Evolutionary conservation across 441 rosid species (phyloP), one percentile per base, ranked within the genome.

Genomic region (Adansonia madagascariensis): DNA sequence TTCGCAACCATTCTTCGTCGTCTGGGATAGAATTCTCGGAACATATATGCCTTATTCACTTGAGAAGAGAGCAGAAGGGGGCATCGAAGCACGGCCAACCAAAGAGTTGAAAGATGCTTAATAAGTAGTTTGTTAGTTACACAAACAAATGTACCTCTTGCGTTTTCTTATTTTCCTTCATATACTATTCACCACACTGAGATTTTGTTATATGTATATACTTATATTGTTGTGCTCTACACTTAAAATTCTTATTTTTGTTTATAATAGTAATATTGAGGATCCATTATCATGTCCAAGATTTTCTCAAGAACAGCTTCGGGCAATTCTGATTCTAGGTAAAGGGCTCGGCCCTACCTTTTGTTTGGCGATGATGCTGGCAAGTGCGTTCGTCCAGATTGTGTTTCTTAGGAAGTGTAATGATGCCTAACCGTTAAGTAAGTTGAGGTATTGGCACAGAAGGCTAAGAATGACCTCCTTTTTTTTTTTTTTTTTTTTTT

Each of bases 1-100:
- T 83, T 88, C 97, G 4, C 98, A 92, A 82, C 99, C 98, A 2
- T 95, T 93, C 88, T 95, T 95, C n/a, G 87, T 92, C 46, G 78
- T 86, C 83, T 93, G 99, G 99, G 99, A 95, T 84, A 83, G 82
- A 87, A 87, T 95, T 75, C 89, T 95, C 0, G 97, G 99, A 31
- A 95, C 99, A 17, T 85, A 95, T 73, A 87, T 59, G 63, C 63
- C 63, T 59, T 59, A 59, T 59, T 59, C 63, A 10, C 35, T 59
- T 4, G 63, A 59, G 4, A 52, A 53, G 15, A 8, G 61, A 7
- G 61, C 15, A 4, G 52, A 46, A 59, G 63, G 63, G 2, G 63
- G 35, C 0, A 8, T 59, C 1, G 63, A 59, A 59, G 35, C 27
- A 59, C 63, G 63, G 27, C 35, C 63, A 1, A 22, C 14, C 10